Evolutionary conservation across 2,329 filamentous ascomycete genomes (phyloP).

Genomic region (Cordyceps tenuipes): DNA sequence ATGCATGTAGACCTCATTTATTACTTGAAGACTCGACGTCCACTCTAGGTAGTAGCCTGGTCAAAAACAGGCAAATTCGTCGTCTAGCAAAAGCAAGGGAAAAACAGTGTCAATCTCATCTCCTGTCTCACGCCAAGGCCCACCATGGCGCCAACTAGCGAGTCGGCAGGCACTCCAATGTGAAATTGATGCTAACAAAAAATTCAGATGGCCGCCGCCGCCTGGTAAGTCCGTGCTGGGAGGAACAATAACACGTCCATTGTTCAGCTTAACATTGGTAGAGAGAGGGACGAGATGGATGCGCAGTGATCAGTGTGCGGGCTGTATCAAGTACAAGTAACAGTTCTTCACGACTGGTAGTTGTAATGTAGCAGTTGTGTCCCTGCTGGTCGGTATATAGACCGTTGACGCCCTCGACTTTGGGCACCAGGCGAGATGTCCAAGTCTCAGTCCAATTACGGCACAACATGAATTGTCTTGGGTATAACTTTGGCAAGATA

Average conservation of each 20-base stretch:
- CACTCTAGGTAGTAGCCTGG: background rate
- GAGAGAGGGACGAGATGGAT: background rate
- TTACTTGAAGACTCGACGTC: background rate
- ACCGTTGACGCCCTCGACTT: background rate
- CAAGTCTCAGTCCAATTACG: slow-evolving; percentile 2
- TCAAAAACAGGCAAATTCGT: background rate
- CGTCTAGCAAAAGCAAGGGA: background rate
- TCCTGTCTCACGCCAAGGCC: background rate
- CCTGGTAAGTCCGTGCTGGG: too few species aligned
- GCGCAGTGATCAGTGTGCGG: background rate
- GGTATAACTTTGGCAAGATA: background rate
- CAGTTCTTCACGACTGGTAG: background rate
- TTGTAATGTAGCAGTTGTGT: too few species aligned
- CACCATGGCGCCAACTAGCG: background rate
- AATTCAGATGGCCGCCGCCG: background rate
- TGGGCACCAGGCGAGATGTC: background rate
- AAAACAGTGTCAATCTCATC: background rate
- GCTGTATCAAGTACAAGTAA: background rate
- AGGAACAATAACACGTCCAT: background rate
- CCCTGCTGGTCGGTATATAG: background rate
- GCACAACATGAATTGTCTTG: background rate
- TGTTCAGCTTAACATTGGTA: background rate
- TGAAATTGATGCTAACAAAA: background rate
- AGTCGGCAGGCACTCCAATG: background rate
- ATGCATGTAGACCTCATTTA: background rate